phyloP scores from a whole-genome alignment of 192 early-diverging fungal species.

The Rhizophagus sp. region DNA sequence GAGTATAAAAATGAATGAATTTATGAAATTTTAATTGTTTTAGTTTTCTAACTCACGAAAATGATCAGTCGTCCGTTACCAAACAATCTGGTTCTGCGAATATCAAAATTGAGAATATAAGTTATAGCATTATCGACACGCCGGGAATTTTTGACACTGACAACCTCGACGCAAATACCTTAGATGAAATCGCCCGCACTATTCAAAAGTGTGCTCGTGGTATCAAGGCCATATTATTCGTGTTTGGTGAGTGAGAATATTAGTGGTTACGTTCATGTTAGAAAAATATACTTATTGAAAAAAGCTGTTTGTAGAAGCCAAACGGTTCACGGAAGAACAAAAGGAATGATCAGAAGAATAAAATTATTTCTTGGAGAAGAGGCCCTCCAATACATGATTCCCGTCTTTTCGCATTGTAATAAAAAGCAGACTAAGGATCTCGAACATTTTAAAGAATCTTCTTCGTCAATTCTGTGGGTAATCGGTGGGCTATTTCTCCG shows the following conservation, averaged over 20 bases:
- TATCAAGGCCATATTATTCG: neutral
- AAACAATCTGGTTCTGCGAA: no score
- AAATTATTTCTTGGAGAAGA: neutral
- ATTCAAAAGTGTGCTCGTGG: neutral
- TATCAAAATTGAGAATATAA: no score
- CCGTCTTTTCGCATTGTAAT: neutral
- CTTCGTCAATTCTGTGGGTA: neutral
- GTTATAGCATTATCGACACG: neutral
- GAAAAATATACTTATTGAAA: neutral
- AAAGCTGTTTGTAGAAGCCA: neutral
- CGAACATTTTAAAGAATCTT: neutral
- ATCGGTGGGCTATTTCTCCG: slow-evolving; percentile 7
- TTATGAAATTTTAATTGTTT: no score
- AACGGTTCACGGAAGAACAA: neutral
- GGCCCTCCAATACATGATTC: neutral
- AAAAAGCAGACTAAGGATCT: neutral
- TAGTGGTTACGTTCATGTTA: no score
- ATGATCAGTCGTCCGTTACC: no score
- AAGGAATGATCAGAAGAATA: neutral
- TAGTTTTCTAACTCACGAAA: no score
- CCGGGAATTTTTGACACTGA: slow-evolving; percentile 1
- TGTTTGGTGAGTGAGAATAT: neutral
- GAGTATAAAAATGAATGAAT: no score
- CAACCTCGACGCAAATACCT: no score
- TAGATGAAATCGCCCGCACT: neutral